phyloP scores from a whole-genome alignment of 805 yeast species.

The Saccharomycopsis oosterbeekiorum region DNA sequence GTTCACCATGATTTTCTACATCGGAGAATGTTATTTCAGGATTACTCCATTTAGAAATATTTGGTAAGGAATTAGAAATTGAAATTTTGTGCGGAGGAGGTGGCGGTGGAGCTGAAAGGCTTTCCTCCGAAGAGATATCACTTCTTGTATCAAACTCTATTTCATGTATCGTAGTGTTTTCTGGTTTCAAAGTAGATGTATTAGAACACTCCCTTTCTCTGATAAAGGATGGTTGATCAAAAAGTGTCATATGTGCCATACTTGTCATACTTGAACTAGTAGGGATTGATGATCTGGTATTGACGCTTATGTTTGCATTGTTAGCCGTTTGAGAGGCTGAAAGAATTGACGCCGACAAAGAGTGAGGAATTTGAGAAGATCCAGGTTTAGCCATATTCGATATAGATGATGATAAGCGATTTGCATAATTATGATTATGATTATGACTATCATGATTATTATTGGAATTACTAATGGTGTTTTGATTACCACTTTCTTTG shows the following conservation, averaged over 20 bases:
- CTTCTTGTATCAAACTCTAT: conserved; percentile 2
- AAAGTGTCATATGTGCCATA: neutral
- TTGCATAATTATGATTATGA: neutral
- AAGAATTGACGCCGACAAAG: conserved; percentile 4
- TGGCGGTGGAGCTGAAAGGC: conserved; percentile 17
- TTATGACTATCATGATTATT: too few relatives aligned
- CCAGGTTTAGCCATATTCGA: neutral
- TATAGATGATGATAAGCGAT: neutral
- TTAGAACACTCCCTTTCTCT: conserved; percentile 15
- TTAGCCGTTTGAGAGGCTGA: neutral
- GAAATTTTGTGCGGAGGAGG: conserved; percentile 17
- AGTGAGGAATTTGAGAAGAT: conserved; percentile 9
- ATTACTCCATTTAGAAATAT: neutral
- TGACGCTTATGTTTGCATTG: neutral
- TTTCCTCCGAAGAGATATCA: neutral
- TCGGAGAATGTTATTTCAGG: neutral
- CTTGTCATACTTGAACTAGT: neutral
- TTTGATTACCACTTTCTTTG: neutral
- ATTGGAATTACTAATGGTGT: neutral
- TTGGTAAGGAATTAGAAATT: neutral
- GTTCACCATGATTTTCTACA: neutral
- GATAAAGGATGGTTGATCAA: neutral
- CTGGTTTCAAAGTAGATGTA: conserved; percentile 14
- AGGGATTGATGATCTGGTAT: neutral
- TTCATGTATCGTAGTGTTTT: neutral